These are phyloP conservation scores for Leccinum subrobustum DNA, from an alignment of 1,284 basidiomycete genomes.

Conservation along the genomic window DNA sequence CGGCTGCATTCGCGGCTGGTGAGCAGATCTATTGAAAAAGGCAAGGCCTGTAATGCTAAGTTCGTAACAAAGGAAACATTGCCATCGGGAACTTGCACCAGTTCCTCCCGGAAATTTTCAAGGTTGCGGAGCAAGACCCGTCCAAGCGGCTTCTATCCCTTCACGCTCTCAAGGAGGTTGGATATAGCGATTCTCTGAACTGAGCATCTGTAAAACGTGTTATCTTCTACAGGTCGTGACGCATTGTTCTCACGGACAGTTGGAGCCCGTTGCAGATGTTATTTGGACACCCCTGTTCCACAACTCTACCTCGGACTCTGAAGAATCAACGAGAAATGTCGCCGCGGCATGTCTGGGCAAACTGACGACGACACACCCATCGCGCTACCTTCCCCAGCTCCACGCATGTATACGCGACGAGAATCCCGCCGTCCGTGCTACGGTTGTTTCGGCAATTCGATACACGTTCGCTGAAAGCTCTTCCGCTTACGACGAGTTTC, in stretches of 20 bases:
- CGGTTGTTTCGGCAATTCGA: slow-evolving; percentile 90
- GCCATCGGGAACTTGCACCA: slow-evolving; percentile 86
- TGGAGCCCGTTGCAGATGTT: slow-evolving; percentile 81
- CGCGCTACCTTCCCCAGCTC: slow-evolving; percentile 87
- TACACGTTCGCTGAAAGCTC: slow-evolving; percentile 93
- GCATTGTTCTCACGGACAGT: slow-evolving; percentile 80
- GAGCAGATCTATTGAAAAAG: slow-evolving; percentile 15
- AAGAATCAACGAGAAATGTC: slow-evolving; percentile 91
- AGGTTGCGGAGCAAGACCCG: slow-evolving; percentile 76
- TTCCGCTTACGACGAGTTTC: slow-evolving; percentile 82
- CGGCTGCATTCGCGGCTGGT: slow-evolving; percentile 92
- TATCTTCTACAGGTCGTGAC: slow-evolving; percentile 70
- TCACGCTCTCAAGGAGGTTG: slow-evolving; percentile 90
- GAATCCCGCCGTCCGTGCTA: slow-evolving; percentile 76
- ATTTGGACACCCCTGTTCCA: slow-evolving; percentile 92
- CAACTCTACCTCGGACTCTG: slow-evolving; percentile 72
- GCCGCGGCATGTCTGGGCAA: slow-evolving; percentile 97
- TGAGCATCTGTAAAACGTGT: neutral
- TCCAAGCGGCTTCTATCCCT: slow-evolving; percentile 82
- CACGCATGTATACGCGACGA: slow-evolving; percentile 76
- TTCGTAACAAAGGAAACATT: slow-evolving; percentile 70
- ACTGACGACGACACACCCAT: slow-evolving; percentile 87
- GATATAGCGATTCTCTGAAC: slow-evolving; percentile 1
- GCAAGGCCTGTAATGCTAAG: neutral
- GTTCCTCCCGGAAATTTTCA: slow-evolving; percentile 85